Evolutionary conservation across 805 yeast species (phyloP), one percentile per base, ranked within the genome.

Genomic region (Wickerhamomyces chaumierensis): DNA sequence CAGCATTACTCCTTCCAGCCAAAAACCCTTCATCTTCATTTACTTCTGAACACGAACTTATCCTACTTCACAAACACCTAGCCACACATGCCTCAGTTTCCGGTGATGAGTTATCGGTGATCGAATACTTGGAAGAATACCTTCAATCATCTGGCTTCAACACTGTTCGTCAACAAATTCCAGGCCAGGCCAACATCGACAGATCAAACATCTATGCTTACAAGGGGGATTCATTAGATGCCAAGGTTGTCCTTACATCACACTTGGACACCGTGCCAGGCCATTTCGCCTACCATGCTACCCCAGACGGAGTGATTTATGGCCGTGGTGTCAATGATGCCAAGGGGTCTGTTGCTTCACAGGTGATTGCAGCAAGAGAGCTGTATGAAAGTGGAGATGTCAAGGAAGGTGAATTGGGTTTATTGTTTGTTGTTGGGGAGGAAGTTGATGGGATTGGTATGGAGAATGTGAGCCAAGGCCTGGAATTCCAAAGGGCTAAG

Each of bases 201-300:
- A 63, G 81, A 36, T 51, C 56, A 47, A 75, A 78, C 48, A 60
- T 79, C 29, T 79, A 71, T 48, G 83, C 82, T 4, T 78, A 75
- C 48, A 43, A 56, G 7, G 58, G 57, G n/a, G 76, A 78, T 1
- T 40, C 47, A 2, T 49, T 51, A 16, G 52, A 71, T 45, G 67
- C 78, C 13, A 62, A 55, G 37, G 69, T 75, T 3, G 49, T 77
- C 31, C 48, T 79, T 18, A 75, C 83, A 1, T 71, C 82, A 12
- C 87, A 79, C 49, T 70, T 78, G 29, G 87, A 79, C 48, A 79
- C 86, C 0, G 87, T 79, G 11, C 86, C 86, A 12, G 84, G 85
- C 0, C 78, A 49, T 48, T 53, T 78, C 37, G 69, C 69, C 2
- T 79, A 78, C 53, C 45, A 39, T 19, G 55, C 67, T 12, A 48